Conservation (phyloP, 176 grass and related monocot species). For the Themeda triandra region DNA sequence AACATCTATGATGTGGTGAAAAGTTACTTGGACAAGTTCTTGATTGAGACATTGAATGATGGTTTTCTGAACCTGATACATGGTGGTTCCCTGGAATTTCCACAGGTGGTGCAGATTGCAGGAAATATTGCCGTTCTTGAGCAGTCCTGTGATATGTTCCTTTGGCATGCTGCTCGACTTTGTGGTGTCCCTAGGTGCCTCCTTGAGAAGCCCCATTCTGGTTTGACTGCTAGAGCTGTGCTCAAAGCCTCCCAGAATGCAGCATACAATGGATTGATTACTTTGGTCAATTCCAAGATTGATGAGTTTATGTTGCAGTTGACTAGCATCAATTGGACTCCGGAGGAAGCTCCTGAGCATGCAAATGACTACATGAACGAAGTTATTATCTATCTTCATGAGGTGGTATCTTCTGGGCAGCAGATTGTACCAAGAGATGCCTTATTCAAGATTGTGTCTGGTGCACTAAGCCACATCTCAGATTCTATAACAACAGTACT, state of each 20-base stretch:
- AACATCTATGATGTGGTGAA: constrained; percentile 70
- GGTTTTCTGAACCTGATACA: constrained; percentile 70
- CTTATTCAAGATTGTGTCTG: constrained; percentile 53
- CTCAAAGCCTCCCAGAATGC: constrained; percentile 70
- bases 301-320: constrained; percentile 65
- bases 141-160: constrained; percentile 80
- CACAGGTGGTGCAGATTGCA: constrained; percentile 76
- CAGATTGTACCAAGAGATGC: constrained; percentile 67
- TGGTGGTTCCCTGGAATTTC: constrained; percentile 44
- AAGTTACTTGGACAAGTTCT: constrained; percentile 75
- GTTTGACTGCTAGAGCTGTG: constrained; percentile 69
- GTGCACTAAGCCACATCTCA: constrained; percentile 63
- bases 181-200: constrained; percentile 59
- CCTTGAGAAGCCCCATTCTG: constrained; percentile 73
- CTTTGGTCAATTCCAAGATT: constrained; percentile 67
- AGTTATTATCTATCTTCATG: constrained; percentile 63
- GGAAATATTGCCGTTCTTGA: constrained; percentile 74
- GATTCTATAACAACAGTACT: constrained; percentile 59
- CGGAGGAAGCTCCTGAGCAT: constrained; percentile 71
- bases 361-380: constrained; percentile 90
- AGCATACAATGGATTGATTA: constrained; percentile 57
- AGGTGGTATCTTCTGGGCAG: constrained; percentile 46
- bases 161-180: constrained; percentile 67
- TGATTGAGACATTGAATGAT: constrained; percentile 84
- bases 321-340: constrained; percentile 66